Percentiles rank a stretch among this genome's conserved stretches.
Evolutionary conservation across 73 alveolate species (phyloP).

Genomic region (Paramecium sonneborni): DNA sequence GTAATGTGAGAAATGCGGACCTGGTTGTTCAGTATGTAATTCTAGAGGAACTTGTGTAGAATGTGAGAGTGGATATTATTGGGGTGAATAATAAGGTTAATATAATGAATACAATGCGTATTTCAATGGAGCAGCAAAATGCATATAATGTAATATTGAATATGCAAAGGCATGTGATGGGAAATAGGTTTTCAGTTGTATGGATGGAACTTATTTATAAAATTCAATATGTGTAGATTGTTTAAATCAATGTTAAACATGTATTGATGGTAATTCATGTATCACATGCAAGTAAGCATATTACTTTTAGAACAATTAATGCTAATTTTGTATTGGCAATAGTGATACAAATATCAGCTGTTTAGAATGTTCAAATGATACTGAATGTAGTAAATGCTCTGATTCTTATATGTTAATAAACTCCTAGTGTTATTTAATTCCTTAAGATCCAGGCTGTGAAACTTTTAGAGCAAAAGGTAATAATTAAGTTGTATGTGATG

Average conservation of each 20-base stretch:
- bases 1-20: constrained; percentile 9
- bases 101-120: background rate
- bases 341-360: background rate
- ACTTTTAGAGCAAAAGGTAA: background rate
- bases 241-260: background rate
- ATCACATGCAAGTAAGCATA: background rate
- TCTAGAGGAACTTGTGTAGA: constrained; percentile 40
- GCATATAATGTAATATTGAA: background rate
- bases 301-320: background rate
- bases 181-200: background rate
- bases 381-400: background rate
- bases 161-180: background rate
- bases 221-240: constrained; percentile 1
- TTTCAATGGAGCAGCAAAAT: constrained; percentile 21
- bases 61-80: constrained; percentile 12
- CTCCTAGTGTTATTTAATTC: background rate
- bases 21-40: background rate
- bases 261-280: background rate
- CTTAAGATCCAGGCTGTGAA: background rate
- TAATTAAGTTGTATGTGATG: background rate
- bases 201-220: background rate
- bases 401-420: background rate
- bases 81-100: background rate
- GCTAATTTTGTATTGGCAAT: background rate
- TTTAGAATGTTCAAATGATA: background rate